phyloP scores from a whole-genome alignment of 495 filamentous ascomycete species.

The Trichoderma erinaceum region DNA sequence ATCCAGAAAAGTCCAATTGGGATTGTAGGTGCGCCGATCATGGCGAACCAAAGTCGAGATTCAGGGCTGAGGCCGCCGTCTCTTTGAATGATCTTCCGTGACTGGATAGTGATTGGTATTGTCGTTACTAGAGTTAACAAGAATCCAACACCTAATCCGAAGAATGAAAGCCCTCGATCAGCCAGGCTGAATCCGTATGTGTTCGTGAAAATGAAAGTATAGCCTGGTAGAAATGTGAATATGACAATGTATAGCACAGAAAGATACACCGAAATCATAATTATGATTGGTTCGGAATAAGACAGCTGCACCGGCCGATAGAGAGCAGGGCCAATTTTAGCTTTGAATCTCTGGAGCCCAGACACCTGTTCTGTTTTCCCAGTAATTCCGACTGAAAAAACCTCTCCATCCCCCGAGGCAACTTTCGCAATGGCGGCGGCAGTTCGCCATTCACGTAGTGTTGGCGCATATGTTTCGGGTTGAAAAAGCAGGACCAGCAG shows the following conservation, averaged over 20 bases:
- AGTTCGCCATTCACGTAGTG: constrained; percentile 47
- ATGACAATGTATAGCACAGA: constrained; percentile 56
- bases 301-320: constrained; percentile 64
- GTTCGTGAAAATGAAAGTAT: constrained; percentile 52
- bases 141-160: not conserved
- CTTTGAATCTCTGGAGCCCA: not conserved
- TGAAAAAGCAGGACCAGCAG: constrained; percentile 53
- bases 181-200: constrained; percentile 47
- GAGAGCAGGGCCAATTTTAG: constrained; percentile 56
- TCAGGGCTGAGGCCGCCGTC: constrained; percentile 42
- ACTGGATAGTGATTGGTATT: constrained; percentile 38
- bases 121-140: not conserved
- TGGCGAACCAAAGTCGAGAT: constrained; percentile 47
- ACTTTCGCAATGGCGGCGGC: not conserved
- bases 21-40: constrained; percentile 47
- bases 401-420: constrained; percentile 42
- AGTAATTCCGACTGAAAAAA: constrained; percentile 33
- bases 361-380: constrained; percentile 42
- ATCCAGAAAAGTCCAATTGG: constrained; percentile 53
- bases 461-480: constrained; percentile 62
- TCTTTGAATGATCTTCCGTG: constrained; percentile 44
- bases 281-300: constrained; percentile 58
- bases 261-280: constrained; percentile 54
- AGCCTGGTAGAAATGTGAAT: constrained; percentile 57
- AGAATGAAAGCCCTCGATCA: constrained; percentile 40